Conservation (phyloP, 1,139 yeast genomes). For the Geotrichum australiense region DNA sequence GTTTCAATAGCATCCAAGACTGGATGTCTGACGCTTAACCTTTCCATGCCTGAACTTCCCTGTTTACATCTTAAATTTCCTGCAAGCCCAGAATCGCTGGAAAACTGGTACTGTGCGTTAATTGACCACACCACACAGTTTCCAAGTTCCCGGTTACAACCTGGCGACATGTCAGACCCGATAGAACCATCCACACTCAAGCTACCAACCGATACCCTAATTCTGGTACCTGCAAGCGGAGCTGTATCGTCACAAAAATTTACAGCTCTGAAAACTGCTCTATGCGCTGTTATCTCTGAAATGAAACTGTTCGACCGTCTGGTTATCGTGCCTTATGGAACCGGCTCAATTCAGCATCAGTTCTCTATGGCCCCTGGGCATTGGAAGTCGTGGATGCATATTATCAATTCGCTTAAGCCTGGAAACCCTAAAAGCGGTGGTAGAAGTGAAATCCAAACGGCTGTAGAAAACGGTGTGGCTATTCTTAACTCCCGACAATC, state of each 20-base stretch:
- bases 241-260: constrained; percentile 20
- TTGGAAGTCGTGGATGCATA: constrained; percentile 16
- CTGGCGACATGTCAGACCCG: constrained; percentile 1
- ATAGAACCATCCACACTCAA: constrained; percentile 4
- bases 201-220: constrained; percentile 19
- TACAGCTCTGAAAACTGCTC: constrained; percentile 17
- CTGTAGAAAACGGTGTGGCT: constrained; percentile 1
- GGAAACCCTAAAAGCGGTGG: constrained; percentile 3
- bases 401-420: constrained; percentile 14
- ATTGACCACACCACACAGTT: constrained; percentile 9
- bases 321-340: constrained; percentile 21
- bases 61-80: constrained; percentile 17
- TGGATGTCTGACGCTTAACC: constrained; percentile 13
- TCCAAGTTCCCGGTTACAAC: constrained; percentile 8
- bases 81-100: constrained; percentile 8
- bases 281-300: constrained; percentile 14
- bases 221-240: constrained; percentile 20
- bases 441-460: constrained; percentile 2
- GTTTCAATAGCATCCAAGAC: constrained; percentile 15
- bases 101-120: constrained; percentile 18
- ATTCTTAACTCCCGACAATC: constrained; percentile 3
- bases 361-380: constrained; percentile 9
- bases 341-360: neutral
- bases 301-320: constrained; percentile 22
- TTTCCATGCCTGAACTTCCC: constrained; percentile 15